These are phyloP conservation scores for Beauveria australis DNA, from an alignment of 2,329 filamentous ascomycete species.

Conservation along the genomic window DNA sequence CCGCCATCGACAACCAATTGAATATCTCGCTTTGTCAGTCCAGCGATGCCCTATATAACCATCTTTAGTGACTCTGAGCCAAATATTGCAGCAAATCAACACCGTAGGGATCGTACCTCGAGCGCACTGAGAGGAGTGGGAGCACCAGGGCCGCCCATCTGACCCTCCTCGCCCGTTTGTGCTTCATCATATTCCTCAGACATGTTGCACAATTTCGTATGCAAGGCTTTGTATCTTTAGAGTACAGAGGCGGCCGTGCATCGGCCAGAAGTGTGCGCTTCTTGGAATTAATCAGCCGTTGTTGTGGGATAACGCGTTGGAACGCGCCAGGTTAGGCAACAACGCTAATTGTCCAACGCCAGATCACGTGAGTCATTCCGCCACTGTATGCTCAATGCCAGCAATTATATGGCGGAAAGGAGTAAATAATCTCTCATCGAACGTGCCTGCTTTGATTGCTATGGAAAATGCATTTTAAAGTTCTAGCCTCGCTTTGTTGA, in stretches of 20 bases:
- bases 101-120: constrained; percentile 55
- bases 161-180: constrained; percentile 58
- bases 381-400: neutral
- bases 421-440: too few species aligned
- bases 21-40: constrained; percentile 90
- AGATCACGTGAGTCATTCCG: constrained; percentile 2
- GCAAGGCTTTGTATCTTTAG: neutral
- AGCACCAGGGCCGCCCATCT: constrained; percentile 77
- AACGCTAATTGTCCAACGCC: constrained; percentile 3
- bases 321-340: constrained; percentile 8
- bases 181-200: constrained; percentile 57
- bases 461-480: too few species aligned
- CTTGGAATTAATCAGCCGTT: constrained; percentile 2
- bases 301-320: constrained; percentile 10
- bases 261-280: neutral
- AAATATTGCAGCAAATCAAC: neutral
- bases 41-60: constrained; percentile 62
- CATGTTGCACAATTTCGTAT: constrained; percentile 25
- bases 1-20: constrained; percentile 87
- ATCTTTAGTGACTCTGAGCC: constrained; percentile 11
- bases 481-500: neutral
- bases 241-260: neutral
- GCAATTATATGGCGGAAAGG: too few species aligned
- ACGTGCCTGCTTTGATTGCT: too few species aligned
- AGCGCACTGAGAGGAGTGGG: constrained; percentile 79